These are phyloP conservation scores for Ophiostoma sp. DNA, from an alignment of 2,329 filamentous ascomycete genomes.

Conservation along the genomic window DNA sequence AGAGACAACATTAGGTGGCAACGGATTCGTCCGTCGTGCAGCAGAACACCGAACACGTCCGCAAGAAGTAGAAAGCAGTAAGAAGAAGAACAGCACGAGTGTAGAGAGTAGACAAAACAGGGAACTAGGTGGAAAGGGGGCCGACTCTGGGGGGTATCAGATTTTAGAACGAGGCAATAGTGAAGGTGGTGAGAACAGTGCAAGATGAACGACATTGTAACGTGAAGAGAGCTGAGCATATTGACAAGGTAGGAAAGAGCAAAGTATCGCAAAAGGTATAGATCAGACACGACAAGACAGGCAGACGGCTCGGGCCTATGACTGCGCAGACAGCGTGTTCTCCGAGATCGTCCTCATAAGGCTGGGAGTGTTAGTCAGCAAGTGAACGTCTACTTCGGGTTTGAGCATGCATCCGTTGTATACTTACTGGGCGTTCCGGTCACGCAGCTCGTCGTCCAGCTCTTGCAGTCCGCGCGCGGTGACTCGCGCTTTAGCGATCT, in stretches of 20 bases:
- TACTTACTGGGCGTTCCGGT: conserved; percentile 29
- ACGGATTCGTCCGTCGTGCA: not conserved
- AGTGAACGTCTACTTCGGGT: not conserved
- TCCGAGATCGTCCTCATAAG: conserved; percentile 21
- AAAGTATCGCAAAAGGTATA: not conserved
- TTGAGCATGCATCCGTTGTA: not conserved
- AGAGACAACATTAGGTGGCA: not conserved
- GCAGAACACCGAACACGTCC: not conserved
- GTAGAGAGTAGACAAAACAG: not conserved
- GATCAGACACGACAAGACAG: not conserved
- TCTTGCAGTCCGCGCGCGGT: conserved; percentile 31
- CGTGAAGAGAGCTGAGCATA: not conserved
- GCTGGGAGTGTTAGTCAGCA: conserved; percentile 1
- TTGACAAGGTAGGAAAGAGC: not conserved
- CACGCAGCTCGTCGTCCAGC: conserved; percentile 31
- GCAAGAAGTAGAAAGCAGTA: too few species aligned
- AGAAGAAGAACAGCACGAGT: not conserved
- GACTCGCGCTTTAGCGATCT: conserved; percentile 33
- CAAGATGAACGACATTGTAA: not conserved
- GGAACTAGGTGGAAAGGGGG: conserved; percentile 12
- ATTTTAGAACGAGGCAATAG: conserved; percentile 16
- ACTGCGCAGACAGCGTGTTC: conserved; percentile 18
- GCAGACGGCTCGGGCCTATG: not conserved
- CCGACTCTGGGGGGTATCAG: conserved; percentile 22
- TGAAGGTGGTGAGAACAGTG: conserved; percentile 1